Evolutionary conservation across 768 basidiomycete genomes (phyloP).

Genomic region (Crepidotus variabilis): DNA sequence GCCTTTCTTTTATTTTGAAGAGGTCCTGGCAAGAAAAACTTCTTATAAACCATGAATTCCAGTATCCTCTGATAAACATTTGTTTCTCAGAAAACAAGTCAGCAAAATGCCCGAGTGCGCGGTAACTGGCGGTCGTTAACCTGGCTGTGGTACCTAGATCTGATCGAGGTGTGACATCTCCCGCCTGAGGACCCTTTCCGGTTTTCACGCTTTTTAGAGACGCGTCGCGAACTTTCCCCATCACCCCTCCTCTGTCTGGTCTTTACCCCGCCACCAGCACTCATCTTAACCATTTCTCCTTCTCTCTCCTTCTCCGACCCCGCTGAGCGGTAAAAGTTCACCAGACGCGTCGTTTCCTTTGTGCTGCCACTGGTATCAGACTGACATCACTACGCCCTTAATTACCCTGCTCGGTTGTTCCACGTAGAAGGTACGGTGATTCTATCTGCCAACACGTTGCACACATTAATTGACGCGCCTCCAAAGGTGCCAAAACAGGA

Average conservation of each 20-base stretch:
- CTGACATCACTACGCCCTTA: conserved; percentile 15
- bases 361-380: conserved; percentile 18
- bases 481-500: conserved; percentile 15
- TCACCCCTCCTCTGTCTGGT: conserved; percentile 5
- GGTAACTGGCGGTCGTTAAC: neutral
- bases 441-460: neutral
- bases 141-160: conserved; percentile 30
- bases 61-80: too few relatives aligned
- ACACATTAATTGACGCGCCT: conserved; percentile 6
- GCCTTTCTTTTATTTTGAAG: too few relatives aligned
- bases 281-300: conserved; percentile 6
- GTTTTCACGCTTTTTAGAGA: conserved; percentile 10
- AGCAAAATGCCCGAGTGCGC: neutral
- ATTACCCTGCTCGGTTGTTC: conserved; percentile 22
- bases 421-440: conserved; percentile 20
- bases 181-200: conserved; percentile 8
- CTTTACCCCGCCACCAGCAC: conserved; percentile 11
- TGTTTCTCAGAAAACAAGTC: neutral
- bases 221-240: conserved; percentile 5
- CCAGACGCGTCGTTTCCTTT: neutral
- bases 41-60: neutral
- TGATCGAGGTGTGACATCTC: conserved; percentile 21
- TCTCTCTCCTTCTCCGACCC: conserved; percentile 4
- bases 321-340: neutral
- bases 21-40: neutral